Base-by-base conservation (phyloP, 306 rosid species). In the Citrullus amarus region DNA sequence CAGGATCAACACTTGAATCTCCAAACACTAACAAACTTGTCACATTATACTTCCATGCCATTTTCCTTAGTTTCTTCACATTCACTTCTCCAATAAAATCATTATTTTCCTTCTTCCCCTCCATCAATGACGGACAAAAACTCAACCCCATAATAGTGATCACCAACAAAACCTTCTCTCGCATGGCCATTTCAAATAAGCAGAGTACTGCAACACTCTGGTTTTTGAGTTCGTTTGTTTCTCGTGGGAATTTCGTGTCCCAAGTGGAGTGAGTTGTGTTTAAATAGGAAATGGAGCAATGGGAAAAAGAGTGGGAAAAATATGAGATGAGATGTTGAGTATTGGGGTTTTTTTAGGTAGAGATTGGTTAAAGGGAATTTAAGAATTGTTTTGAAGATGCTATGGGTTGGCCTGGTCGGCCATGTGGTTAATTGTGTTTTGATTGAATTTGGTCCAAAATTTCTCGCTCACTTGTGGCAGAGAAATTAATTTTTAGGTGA, bases 1-100 rank as follows among this genome's bases (percentile, higher is more conserved):
- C 96, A 28, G 97, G 85, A 81, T 92, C 96, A 54, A 92, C 97
- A 71, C 93, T 92, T 1, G 93, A 92, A 73, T 92, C 96, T 65
- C 97, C 96, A 54, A 92, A 92, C 39, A 90, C 93, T 28, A 92
- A 66, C 17, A 69, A 41, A 12, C 75, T 18, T 1, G 75, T 69
- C 36, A 43, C 75, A 7, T 69, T 69, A 6, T 43, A 41, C 36
- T 69, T 43, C 6, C 32, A 8, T 6, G 18, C 75, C 15, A 69
- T 6, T 46, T 69, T 69, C 56, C 75, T 69, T 30, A 69, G 34
- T 25, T 69, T 36, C 18, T 69, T 3, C 18, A 69, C 75, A 69
- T 69, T 43, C 10, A 69, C 75, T 6, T 17, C 53, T 11, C 16
- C 25, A 39, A 66, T 48, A 48, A 48, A 48, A 48, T 48, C 17